Evolutionary conservation across 352 stramenopile species (phyloP).

Genomic region (Hyaloperonospora brassicae): DNA sequence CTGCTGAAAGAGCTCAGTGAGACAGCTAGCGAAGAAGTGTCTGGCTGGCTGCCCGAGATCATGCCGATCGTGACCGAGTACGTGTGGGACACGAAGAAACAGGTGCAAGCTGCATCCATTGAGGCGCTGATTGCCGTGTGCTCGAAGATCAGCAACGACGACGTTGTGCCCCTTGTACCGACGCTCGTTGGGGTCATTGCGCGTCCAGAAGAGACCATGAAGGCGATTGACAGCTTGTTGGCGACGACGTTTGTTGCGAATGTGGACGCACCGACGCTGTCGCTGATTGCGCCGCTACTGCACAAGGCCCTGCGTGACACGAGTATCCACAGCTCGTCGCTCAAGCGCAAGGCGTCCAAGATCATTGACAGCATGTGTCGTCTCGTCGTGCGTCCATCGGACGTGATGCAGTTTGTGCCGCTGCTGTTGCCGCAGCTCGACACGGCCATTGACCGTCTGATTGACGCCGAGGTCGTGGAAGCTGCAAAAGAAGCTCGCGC

Average conservation of each 20-base stretch:
- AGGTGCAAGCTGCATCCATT: constrained; percentile 82
- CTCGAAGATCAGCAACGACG: constrained; percentile 86
- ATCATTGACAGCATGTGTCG: constrained; percentile 93
- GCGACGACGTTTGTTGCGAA: constrained; percentile 89
- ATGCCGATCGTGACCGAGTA: constrained; percentile 84
- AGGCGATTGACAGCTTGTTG: constrained; percentile 86
- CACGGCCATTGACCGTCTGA: constrained; percentile 86
- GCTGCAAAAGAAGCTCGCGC: constrained; percentile 47
- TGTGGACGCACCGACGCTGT: constrained; percentile 86
- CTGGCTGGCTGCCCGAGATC: constrained; percentile 80
- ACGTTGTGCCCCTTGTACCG: constrained; percentile 85
- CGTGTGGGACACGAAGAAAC: constrained; percentile 92
- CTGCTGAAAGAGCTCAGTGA: constrained; percentile 68
- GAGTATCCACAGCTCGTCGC: constrained; percentile 85
- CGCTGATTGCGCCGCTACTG: constrained; percentile 87
- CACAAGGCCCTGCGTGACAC: constrained; percentile 88
- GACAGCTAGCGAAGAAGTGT: constrained; percentile 59
- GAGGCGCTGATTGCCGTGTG: constrained; percentile 75
- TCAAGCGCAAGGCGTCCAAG: constrained; percentile 87
- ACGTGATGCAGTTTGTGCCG: constrained; percentile 89
- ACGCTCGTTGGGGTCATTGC: constrained; percentile 87
- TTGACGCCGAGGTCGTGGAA: constrained; percentile 88
- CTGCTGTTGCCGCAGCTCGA: constrained; percentile 89
- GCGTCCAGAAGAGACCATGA: constrained; percentile 86
- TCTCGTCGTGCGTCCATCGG: constrained; percentile 77